phyloP scores from a whole-genome alignment of 306 rosid species.

The Prunus davidiana region DNA sequence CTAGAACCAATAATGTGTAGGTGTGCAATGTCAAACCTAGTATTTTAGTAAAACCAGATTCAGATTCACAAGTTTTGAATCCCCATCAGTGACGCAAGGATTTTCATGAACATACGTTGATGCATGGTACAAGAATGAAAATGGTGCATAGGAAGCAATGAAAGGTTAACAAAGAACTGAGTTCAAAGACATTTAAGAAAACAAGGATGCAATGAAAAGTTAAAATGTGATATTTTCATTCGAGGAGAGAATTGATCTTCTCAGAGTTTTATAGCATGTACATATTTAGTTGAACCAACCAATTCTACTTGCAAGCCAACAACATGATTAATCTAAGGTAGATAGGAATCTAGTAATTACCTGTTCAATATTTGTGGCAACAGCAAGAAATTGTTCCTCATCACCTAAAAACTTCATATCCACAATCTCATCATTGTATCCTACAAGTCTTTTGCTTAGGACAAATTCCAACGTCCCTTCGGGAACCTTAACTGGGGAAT shows the following conservation, averaged over 20 bases:
- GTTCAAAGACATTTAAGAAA: background rate
- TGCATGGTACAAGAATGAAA: conserved; percentile 1
- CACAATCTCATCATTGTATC: conserved; percentile 87
- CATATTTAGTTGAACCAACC: conserved; percentile 15
- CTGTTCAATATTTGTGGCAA: conserved; percentile 97
- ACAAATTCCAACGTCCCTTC: conserved; percentile 45
- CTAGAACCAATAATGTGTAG: background rate
- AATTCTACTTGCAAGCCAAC: background rate
- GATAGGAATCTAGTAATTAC: conserved; percentile 30
- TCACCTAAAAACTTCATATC: conserved; percentile 91
- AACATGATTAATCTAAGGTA: conserved; percentile 10
- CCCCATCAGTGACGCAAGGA: background rate
- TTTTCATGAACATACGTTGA: background rate
- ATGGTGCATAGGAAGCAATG: background rate
- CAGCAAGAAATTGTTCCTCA: conserved; percentile 79
- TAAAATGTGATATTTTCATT: background rate
- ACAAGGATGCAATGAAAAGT: background rate
- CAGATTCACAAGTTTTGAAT: background rate
- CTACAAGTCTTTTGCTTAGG: conserved; percentile 76
- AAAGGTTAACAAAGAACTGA: background rate
- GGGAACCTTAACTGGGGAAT: conserved; percentile 51
- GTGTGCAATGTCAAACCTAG: too few species aligned
- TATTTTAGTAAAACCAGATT: background rate
- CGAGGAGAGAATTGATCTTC: background rate
- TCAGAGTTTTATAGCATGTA: background rate